A percentile compares a stretch with the other conserved stretches of the same genome.
These are phyloP conservation scores for Intubia oerlemansii DNA, from an alignment of 2,329 filamentous ascomycete genomes.

Conservation along the genomic window DNA sequence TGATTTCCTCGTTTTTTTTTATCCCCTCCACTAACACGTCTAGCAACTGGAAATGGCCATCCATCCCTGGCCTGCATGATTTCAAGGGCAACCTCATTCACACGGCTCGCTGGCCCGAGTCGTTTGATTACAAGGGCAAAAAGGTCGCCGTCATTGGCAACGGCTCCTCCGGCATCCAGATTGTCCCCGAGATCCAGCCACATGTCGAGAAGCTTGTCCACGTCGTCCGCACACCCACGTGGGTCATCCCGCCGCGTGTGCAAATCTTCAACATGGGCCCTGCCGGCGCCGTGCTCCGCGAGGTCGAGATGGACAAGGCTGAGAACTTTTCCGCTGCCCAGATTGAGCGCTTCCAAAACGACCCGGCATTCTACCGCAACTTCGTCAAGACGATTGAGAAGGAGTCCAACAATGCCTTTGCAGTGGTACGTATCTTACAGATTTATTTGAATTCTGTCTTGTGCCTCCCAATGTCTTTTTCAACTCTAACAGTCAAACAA, in stretches of 20 bases:
- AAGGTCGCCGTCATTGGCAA: constrained; percentile 34
- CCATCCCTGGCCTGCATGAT: constrained; percentile 20
- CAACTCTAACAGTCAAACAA: no score
- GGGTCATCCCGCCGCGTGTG: constrained; percentile 17
- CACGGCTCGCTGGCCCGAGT: constrained; percentile 29
- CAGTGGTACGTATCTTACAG: constrained; percentile 15
- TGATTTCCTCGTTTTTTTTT: background rate
- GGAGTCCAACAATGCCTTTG: constrained; percentile 21
- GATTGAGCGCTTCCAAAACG: constrained; percentile 23
- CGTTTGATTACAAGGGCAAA: constrained; percentile 26
- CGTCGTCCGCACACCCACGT: constrained; percentile 20
- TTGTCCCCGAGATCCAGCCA: constrained; percentile 26
- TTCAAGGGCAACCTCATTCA: constrained; percentile 29
- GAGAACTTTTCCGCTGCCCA: constrained; percentile 22
- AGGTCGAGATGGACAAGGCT: constrained; percentile 19
- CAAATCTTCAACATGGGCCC: constrained; percentile 17
- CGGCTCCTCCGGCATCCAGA: constrained; percentile 30
- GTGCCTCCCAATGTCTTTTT: background rate
- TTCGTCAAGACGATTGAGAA: constrained; percentile 25
- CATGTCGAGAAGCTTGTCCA: constrained; percentile 16
- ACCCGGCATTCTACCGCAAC: constrained; percentile 22
- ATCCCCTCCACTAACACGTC: no score
- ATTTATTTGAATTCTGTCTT: no score
- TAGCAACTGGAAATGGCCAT: constrained; percentile 31
- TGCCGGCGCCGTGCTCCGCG: constrained; percentile 15